Percentiles rank a stretch among this genome's conserved stretches.
phyloP scores from a whole-genome alignment of 1,284 basidiomycete species.

The Trichosporon inkin region DNA sequence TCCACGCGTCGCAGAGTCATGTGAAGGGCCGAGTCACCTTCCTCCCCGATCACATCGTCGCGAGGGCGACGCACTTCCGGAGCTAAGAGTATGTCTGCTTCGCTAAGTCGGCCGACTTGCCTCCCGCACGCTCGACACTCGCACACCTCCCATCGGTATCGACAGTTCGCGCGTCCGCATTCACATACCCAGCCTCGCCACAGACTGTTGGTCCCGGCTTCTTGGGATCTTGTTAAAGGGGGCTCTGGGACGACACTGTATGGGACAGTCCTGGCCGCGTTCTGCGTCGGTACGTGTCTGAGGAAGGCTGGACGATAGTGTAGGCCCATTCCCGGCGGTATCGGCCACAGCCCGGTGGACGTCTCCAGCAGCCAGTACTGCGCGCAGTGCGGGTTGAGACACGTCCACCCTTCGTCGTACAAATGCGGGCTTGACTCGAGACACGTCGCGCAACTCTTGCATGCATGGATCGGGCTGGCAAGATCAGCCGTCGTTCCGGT shows the following conservation, averaged over 20 bases:
- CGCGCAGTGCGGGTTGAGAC: conserved; percentile 29
- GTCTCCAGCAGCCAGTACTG: conserved; percentile 39
- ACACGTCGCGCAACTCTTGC: conserved; percentile 25
- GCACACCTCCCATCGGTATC: conserved; percentile 43
- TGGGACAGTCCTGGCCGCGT: conserved; percentile 15
- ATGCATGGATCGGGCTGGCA: not conserved
- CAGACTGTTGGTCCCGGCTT: conserved; percentile 11
- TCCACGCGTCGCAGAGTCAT: conserved; percentile 9
- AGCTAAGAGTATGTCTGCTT: conserved; percentile 14
- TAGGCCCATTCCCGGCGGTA: conserved; percentile 33
- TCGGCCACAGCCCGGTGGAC: conserved; percentile 25
- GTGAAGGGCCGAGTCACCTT: not conserved
- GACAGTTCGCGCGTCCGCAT: conserved; percentile 44
- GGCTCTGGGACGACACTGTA: conserved; percentile 34
- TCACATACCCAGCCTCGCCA: conserved; percentile 44
- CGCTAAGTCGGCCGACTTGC: conserved; percentile 3
- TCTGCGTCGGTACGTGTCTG: conserved; percentile 14
- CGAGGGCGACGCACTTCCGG: not conserved
- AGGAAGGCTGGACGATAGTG: conserved; percentile 30
- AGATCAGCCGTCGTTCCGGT: not conserved
- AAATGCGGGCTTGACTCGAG: conserved; percentile 17
- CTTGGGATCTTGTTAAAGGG: conserved; percentile 6
- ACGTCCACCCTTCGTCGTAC: conserved; percentile 40
- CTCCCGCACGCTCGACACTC: conserved; percentile 21
- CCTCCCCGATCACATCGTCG: conserved; percentile 15